Conservation (phyloP, 2,329 filamentous ascomycete species). For the Stagonosporopsis rhizophila region DNA sequence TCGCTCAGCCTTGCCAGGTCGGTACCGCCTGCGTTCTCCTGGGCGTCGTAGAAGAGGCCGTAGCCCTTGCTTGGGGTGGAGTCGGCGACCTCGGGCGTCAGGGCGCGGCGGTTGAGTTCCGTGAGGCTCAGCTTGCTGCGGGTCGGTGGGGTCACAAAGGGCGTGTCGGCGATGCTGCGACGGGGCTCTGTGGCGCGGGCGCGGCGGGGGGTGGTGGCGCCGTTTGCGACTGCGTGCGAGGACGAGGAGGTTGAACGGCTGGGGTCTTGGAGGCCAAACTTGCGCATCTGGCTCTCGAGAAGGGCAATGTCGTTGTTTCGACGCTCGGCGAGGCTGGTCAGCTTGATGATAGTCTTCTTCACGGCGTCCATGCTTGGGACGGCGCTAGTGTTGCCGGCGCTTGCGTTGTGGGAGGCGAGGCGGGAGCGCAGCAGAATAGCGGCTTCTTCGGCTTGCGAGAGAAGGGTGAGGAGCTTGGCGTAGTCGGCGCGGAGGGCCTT, state of each 20-base stretch:
- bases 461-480: slow-evolving; percentile 73
- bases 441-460: slow-evolving; percentile 81
- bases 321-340: slow-evolving; percentile 92
- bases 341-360: slow-evolving; percentile 86
- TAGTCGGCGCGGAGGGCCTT: slow-evolving; percentile 81
- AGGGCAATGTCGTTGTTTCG: slow-evolving; percentile 90
- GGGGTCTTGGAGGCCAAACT: slow-evolving; percentile 55
- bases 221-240: slow-evolving; percentile 4
- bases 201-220: slow-evolving; percentile 31
- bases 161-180: slow-evolving; percentile 32
- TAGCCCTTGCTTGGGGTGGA: slow-evolving; percentile 41
- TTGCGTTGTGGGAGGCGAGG: slow-evolving; percentile 65
- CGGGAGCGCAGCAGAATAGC: slow-evolving; percentile 80
- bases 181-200: slow-evolving; percentile 24
- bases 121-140: slow-evolving; percentile 41
- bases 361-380: slow-evolving; percentile 91
- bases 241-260: slow-evolving; percentile 36
- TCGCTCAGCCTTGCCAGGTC: slow-evolving; percentile 47
- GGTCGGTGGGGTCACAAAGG: slow-evolving; percentile 49
- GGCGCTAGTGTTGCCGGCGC: slow-evolving; percentile 53
- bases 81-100: slow-evolving; percentile 41
- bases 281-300: slow-evolving; percentile 84
- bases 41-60: slow-evolving; percentile 46
- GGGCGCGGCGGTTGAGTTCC: slow-evolving; percentile 38
- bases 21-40: slow-evolving; percentile 34